Evolutionary conservation across 2,329 filamentous ascomycete species (phyloP).

Genomic region (Emergomyces pasteurianus): DNA sequence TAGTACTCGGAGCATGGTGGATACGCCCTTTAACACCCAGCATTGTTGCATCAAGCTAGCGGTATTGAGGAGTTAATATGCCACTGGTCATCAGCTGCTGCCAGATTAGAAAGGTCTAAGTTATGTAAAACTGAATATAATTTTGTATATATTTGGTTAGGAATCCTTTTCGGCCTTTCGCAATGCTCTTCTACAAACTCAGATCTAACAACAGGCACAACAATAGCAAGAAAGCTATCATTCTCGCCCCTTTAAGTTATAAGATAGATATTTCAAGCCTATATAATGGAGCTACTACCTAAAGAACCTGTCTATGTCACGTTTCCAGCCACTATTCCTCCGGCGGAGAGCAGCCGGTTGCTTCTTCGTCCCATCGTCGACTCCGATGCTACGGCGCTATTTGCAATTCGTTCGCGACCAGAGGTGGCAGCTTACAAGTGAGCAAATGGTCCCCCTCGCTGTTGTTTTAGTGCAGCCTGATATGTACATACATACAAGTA

Average conservation of each 20-base stretch:
- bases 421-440: constrained; percentile 18
- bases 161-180: neutral
- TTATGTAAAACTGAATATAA: neutral
- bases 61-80: neutral
- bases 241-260: neutral
- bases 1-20: too few species aligned
- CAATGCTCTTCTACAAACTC: neutral
- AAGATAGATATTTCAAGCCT: neutral
- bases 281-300: neutral
- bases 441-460: neutral
- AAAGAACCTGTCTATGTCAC: neutral
- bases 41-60: neutral
- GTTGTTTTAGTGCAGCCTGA: too few species aligned
- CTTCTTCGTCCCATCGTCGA: constrained; percentile 15
- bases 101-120: neutral
- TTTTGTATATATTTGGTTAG: neutral
- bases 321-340: neutral
- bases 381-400: constrained; percentile 12
- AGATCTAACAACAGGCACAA: neutral
- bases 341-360: constrained; percentile 7
- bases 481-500: too few species aligned
- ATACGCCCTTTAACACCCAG: neutral
- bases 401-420: constrained; percentile 14
- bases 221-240: neutral
- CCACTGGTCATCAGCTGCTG: neutral